phyloP scores from a whole-genome alignment of 352 stramenopile species.

The Pythium utonaiense region DNA sequence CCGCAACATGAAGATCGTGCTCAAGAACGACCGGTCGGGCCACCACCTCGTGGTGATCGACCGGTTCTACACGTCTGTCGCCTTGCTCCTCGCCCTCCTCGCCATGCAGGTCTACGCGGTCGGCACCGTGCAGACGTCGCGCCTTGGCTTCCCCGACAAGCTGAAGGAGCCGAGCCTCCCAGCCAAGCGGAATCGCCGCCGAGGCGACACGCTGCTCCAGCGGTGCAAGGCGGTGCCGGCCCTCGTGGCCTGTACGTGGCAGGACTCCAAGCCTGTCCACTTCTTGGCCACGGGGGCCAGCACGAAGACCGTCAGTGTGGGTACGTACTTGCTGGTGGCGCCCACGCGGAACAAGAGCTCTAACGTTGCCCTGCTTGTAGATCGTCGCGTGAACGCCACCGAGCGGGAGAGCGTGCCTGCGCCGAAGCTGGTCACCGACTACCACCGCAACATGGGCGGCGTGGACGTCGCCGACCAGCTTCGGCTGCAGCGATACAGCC shows the following conservation, averaged over 20 bases:
- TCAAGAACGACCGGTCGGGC: not conserved
- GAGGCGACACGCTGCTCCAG: not conserved
- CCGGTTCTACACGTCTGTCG: not conserved
- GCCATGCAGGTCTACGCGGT: not conserved
- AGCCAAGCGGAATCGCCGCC: not conserved
- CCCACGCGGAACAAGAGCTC: no score
- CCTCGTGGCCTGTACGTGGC: not conserved
- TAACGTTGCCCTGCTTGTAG: no score
- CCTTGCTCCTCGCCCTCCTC: not conserved
- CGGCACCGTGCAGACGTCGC: not conserved
- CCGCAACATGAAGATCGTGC: not conserved
- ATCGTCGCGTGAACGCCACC: no score
- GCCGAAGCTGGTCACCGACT: constrained; percentile 12
- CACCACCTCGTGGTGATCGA: not conserved
- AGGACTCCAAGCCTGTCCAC: not conserved
- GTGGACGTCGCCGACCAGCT: constrained; percentile 26
- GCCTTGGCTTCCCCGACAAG: not conserved
- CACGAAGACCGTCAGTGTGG: not conserved
- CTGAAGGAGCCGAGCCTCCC: not conserved
- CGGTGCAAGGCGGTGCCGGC: not conserved
- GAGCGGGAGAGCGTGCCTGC: not conserved
- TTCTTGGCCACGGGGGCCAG: not conserved
- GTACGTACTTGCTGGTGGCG: no score
- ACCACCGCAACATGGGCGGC: constrained; percentile 23
- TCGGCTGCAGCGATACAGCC: constrained; percentile 13